Base-by-base conservation (phyloP, 2,329 filamentous ascomycete genomes). In the Stagonosporopsis cucurbitacearum region DNA sequence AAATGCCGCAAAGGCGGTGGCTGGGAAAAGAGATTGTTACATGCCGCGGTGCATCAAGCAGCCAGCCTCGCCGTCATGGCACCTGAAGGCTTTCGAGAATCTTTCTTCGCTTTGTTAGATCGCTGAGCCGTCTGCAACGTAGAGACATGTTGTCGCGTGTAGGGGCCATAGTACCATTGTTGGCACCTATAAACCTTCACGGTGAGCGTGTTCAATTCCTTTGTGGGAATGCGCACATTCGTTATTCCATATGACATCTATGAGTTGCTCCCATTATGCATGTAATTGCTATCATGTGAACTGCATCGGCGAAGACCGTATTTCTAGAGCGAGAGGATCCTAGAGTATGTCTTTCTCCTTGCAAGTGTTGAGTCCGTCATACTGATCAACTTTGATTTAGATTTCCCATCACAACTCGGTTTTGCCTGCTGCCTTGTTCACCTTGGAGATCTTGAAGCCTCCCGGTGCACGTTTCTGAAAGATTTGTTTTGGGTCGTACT, bases 381-480 rank as follows among this genome's bases (percentile, higher is more conserved):
- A 3, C 28, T 30, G 8, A 30, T 12, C 4, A 11, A 30, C 28
- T 30, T 12, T 11, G 9, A 11, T 11, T 11, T 30, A 3, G 7
- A 12, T 9, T 30, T 30, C 30, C 28, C 26, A 19, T 46, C 15
- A 52, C n/a, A 52, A 26, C 22, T 52, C 50, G n/a, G 50, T 40
- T 30, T 46, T 52, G 4, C 36, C 17, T n/a, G 11, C 35, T 15
- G 20, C 39, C 2, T 32, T 19, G 2, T 33, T 15, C 2, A 66
- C 60, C 23, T 55, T 63, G 1, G 65, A 63, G 12, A 73, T 63
- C 64, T 81, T 81, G 57, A 80, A 80, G 28, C 75, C 74, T n/a
- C 78, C 77, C 1, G 77, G 76, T 28, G 73, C 65, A 17, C 74
- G 59, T 5, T 46, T 75, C 63, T 80, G 77, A 52, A 77, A 80